Base-by-base conservation (phyloP, 2,329 filamentous ascomycete genomes). In the Calonectria hawksworthii region DNA sequence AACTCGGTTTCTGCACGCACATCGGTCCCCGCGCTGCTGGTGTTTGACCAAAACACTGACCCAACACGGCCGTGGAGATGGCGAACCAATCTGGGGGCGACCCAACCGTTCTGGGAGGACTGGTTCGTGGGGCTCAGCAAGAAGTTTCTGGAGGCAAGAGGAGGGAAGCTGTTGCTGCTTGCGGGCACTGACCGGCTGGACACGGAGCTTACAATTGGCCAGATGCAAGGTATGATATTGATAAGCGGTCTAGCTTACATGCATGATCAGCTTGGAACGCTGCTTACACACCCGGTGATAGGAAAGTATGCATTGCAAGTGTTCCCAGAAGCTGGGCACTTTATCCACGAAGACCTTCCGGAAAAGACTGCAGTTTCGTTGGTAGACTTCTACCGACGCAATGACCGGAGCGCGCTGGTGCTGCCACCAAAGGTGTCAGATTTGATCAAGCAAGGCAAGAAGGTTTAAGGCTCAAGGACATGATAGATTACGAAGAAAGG, bases 221-320 rank as follows among this genome's bases (percentile, higher is more conserved):
- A 98, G 86, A 98, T 98, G 96, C 96, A 98, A 88, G 96, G 95
- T 94, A 87, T 79, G 85, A 30, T 34, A 61, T 5, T 14, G 47
- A 73, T 21, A 64, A 63, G 54, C n/a, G 32, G 14, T 14, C 16
- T 44, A 21, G 26, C 38, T 14, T 13, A 28, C 38, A 8, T 14
- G n/a, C 36, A 50, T 69, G 44, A 32, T 30, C 10, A 47, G n/a
- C n/a, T 36, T 28, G 56, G 32, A 61, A 41, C 28, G 41, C 52
- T 69, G 67, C 77, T 81, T 59, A 81, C 72, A 36, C 26, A n/a
- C 21, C 54, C 34, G 14, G 10, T 16, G 26, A 72, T 34, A 92
- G 94, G 96, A 7, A 99, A 99, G 89, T 99, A 99, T 83, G 96
- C 98, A 72, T 88, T 99, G 59, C 95, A 98, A 80, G 96, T 99